A percentile compares a stretch with the other conserved stretches of the same genome.
These are phyloP conservation scores for Larix kaempferi DNA, from an alignment of 75 land plant genomes.

Conservation along the genomic window DNA sequence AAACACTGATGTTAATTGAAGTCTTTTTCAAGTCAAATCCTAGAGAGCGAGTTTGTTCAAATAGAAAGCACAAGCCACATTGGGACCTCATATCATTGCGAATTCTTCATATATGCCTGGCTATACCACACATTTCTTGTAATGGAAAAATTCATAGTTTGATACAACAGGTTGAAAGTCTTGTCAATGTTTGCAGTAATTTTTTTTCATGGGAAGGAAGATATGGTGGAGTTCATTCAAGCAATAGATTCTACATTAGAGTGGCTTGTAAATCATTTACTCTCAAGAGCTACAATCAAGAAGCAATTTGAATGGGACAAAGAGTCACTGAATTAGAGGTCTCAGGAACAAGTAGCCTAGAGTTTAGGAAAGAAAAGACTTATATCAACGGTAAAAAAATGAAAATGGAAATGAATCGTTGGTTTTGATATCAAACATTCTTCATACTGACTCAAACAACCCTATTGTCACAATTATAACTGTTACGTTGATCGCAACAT, in stretches of 20 bases:
- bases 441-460: too few relatives aligned
- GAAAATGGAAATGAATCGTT: too few relatives aligned
- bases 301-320: conserved; percentile 41
- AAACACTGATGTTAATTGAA: conserved; percentile 54
- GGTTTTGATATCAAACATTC: too few relatives aligned
- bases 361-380: too few relatives aligned
- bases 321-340: conserved; percentile 11
- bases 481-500: conserved; percentile 72
- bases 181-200: conserved; percentile 46
- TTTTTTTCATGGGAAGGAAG: conserved; percentile 43
- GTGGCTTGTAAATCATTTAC: conserved; percentile 62
- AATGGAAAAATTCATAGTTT: conserved; percentile 61
- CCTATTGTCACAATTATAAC: conserved; percentile 57
- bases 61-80: conserved; percentile 16
- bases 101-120: conserved; percentile 21
- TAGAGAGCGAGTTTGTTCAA: conserved; percentile 12
- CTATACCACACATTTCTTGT: conserved; percentile 39
- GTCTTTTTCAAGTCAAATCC: conserved; percentile 29
- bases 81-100: conserved; percentile 3
- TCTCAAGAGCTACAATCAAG: conserved; percentile 43
- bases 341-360: conserved; percentile 8
- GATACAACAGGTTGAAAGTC: conserved; percentile 33
- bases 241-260: conserved; percentile 52
- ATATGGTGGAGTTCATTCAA: conserved; percentile 39
- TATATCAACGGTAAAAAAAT: too few relatives aligned